Evolutionary conservation across 106 monocot species (phyloP).

Genomic region (Dendrobium huoshanense): DNA sequence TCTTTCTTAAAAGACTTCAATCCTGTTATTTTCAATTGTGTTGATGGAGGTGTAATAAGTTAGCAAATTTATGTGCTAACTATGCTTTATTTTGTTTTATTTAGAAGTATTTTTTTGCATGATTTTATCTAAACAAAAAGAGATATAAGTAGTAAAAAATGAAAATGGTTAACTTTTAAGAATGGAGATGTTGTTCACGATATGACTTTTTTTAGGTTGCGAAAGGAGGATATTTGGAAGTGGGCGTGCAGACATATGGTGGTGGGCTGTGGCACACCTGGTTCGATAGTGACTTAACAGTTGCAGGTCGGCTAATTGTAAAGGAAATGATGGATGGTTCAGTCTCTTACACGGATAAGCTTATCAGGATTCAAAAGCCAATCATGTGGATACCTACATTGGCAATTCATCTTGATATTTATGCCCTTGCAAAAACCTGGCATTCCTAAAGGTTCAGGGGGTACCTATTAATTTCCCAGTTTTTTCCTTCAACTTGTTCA

Average conservation of each 20-base stretch:
- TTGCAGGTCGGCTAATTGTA: constrained; percentile 85
- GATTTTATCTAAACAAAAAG: background rate
- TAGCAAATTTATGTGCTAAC: too few relatives aligned
- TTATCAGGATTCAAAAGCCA: constrained; percentile 74
- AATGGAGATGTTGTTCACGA: background rate
- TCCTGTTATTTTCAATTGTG: too few relatives aligned
- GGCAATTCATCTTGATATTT: constrained; percentile 55
- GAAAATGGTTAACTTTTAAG: background rate
- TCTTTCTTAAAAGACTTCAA: too few relatives aligned
- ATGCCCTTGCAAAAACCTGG: too few relatives aligned
- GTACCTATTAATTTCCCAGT: too few relatives aligned
- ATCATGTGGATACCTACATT: constrained; percentile 92
- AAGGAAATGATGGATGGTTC: constrained; percentile 61
- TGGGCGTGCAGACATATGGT: constrained; percentile 97
- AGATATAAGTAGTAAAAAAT: background rate
- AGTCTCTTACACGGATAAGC: constrained; percentile 63
- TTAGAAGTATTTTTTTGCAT: background rate
- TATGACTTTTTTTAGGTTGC: constrained; percentile 35
- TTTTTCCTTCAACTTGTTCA: too few relatives aligned
- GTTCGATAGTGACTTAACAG: constrained; percentile 92
- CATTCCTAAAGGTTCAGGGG: too few relatives aligned
- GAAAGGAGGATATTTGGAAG: constrained; percentile 89
- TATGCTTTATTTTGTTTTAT: too few relatives aligned
- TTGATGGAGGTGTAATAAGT: too few relatives aligned
- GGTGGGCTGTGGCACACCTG: constrained; percentile 98